Evolutionary conservation across 2,329 filamentous ascomycete species (phyloP).

Genomic region (Cordyceps fumosorosea): DNA sequence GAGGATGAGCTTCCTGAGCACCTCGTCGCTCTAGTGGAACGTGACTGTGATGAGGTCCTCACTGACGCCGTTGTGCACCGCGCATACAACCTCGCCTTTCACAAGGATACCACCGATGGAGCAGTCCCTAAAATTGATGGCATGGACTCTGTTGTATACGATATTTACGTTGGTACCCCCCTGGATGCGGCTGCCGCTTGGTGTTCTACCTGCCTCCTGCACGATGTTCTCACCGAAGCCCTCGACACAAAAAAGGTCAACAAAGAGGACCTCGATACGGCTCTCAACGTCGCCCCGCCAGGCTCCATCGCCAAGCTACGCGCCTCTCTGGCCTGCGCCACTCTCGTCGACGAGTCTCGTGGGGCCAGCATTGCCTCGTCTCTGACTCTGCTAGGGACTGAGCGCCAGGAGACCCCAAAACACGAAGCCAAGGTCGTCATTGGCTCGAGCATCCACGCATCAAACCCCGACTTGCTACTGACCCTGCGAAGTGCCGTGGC

Average conservation of each 20-base stretch:
- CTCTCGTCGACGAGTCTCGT: slow-evolving; percentile 48
- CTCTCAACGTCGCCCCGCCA: slow-evolving; percentile 67
- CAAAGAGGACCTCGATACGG: slow-evolving; percentile 53
- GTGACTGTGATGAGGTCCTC: slow-evolving; percentile 77
- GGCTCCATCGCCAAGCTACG: slow-evolving; percentile 65
- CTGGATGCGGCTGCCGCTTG: slow-evolving; percentile 87
- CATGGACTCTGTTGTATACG: slow-evolving; percentile 78
- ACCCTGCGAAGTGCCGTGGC: slow-evolving; percentile 55
- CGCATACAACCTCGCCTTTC: slow-evolving; percentile 86
- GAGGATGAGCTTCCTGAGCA: slow-evolving; percentile 65
- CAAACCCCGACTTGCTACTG: slow-evolving; percentile 47
- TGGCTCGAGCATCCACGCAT: slow-evolving; percentile 34
- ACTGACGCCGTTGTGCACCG: slow-evolving; percentile 72
- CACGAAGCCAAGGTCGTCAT: slow-evolving; percentile 35
- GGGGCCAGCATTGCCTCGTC: slow-evolving; percentile 51
- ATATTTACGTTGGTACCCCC: slow-evolving; percentile 76
- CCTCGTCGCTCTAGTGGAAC: slow-evolving; percentile 66
- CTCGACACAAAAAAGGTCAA: slow-evolving; percentile 35
- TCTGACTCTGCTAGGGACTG: slow-evolving; percentile 40
- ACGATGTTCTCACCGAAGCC: slow-evolving; percentile 59
- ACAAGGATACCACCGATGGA: slow-evolving; percentile 65
- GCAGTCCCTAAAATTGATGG: slow-evolving; percentile 58
- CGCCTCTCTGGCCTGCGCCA: slow-evolving; percentile 52
- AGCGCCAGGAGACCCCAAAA: slow-evolving; percentile 21
- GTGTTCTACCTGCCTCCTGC: slow-evolving; percentile 73